These are phyloP conservation scores for Candida boidinii DNA, from an alignment of 805 yeast species.

Conservation along the genomic window DNA sequence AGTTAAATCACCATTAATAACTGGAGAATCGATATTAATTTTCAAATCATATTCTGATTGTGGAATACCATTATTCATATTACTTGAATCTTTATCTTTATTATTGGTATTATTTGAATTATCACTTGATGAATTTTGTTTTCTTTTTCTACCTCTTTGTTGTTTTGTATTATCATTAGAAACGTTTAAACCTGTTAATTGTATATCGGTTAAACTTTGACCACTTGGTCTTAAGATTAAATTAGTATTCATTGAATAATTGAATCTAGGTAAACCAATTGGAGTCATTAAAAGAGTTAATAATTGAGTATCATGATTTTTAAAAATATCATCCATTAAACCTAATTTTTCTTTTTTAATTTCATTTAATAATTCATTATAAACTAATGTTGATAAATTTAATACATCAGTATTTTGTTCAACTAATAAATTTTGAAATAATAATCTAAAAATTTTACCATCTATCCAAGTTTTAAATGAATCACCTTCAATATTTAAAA, in stretches of 20 bases:
- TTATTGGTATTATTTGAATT: slow-evolving; percentile 4
- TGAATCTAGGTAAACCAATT: slow-evolving; percentile 85
- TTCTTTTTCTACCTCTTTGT: slow-evolving; percentile 42
- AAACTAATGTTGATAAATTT: slow-evolving; percentile 53
- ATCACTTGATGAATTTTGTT: slow-evolving; percentile 16
- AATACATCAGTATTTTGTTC: slow-evolving; percentile 81
- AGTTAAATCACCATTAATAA: slow-evolving; percentile 84
- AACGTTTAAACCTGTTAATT: slow-evolving; percentile 17
- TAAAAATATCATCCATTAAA: slow-evolving; percentile 45
- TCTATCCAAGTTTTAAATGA: slow-evolving; percentile 63
- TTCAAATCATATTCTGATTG: slow-evolving; percentile 44
- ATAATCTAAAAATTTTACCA: slow-evolving; percentile 59
- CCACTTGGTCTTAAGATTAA: slow-evolving; percentile 79
- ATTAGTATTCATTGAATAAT: slow-evolving; percentile 73
- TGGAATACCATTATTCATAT: slow-evolving; percentile 31
- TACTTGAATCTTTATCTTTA: slow-evolving; percentile 13
- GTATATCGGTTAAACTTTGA: slow-evolving; percentile 24
- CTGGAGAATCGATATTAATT: slow-evolving; percentile 89
- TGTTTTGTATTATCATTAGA: slow-evolving; percentile 18
- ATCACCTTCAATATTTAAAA: slow-evolving; percentile 45
- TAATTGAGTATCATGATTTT: slow-evolving; percentile 49
- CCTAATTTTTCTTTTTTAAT: slow-evolving; percentile 23
- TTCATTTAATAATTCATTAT: slow-evolving; percentile 44
- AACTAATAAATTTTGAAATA: slow-evolving; percentile 79
- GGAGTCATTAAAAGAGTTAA: slow-evolving; percentile 80